These are phyloP conservation scores for Syzygium jambos DNA, from an alignment of 345 rosid genomes.

Conservation along the genomic window DNA sequence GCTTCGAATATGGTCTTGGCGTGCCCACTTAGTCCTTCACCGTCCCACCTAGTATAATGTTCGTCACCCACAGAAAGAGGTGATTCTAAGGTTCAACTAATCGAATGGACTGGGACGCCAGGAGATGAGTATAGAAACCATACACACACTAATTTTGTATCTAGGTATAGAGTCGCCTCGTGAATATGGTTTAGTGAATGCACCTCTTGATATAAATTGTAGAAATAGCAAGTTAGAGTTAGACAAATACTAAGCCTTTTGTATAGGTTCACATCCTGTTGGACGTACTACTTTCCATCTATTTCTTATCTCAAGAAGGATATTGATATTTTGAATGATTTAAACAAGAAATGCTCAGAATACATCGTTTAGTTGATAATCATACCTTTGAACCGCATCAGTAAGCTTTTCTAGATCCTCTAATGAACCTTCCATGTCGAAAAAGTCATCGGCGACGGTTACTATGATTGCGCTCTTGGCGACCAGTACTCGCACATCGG, in stretches of 20 bases:
- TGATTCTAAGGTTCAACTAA: neutral
- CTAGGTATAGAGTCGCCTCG: neutral
- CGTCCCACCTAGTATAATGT: conserved; percentile 43
- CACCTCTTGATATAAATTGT: neutral
- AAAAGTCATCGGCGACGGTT: conserved; percentile 63
- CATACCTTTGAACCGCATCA: conserved; percentile 36
- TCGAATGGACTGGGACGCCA: neutral
- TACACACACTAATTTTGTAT: neutral
- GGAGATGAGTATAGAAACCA: too few relatives aligned
- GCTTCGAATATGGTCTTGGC: conserved; percentile 40
- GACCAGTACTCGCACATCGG: conserved; percentile 14
- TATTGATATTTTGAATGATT: too few relatives aligned
- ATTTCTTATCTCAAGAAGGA: too few relatives aligned
- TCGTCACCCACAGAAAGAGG: neutral
- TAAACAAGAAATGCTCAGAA: too few relatives aligned
- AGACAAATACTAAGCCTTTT: neutral
- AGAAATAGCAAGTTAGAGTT: neutral
- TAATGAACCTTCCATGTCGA: conserved; percentile 42
- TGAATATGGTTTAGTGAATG: neutral
- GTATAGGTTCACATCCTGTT: too few relatives aligned
- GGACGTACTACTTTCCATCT: too few relatives aligned
- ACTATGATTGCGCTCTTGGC: conserved; percentile 38
- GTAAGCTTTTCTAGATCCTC: conserved; percentile 33
- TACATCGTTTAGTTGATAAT: too few relatives aligned
- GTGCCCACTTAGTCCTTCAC: conserved; percentile 27